Evolutionary conservation across 371 early-diverging fungal genomes (phyloP), one percentile per base, ranked within the genome.

Genomic region (Mucor irregularis): DNA sequence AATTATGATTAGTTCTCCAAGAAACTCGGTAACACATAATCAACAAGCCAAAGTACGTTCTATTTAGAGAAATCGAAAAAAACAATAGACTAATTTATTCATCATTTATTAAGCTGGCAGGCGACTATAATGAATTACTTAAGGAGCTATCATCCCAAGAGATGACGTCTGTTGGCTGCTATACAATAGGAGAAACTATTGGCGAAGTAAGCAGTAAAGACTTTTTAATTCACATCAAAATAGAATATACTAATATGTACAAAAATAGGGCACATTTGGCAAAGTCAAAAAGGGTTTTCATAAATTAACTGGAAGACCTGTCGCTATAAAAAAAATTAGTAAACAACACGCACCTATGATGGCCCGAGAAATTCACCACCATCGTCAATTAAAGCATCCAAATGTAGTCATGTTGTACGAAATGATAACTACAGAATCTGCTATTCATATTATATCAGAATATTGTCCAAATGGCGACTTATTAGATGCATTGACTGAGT

Each of bases 311-410:
- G 90, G 90, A 3, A 87, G 87, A 54, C 76, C 84, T 48, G 91
- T 91, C 7, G 92, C 92, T 9, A 76, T 93, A 58, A 93, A 93
- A 67, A 87, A 88, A 22, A 89, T 93, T 44, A 86, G 85, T 62
- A 91, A 90, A 64, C 74, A 86, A 6, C 88, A 91, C 64, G 85
- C 84, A 3, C 81, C 89, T 53, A 68, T 73, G 56, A 73, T 75
- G 53, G 75, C 85, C 28, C 87, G 96, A 47, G 98, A 98, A 78
- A 90, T 95, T 43, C 88, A 92, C 52, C 89, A 93, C 38, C 90
- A 92, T 79, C 89, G 93, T 9, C 85, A 88, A 48, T 68, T 97
- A 31, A 81, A 82, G 37, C 93, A 94, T 55, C 84, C 89, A 7
- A 89, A 92, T 70, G 88, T 95, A 38, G 82, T 89, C 17, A 86